phyloP scores from a whole-genome alignment of 2,329 filamentous ascomycete species.

The Ceratocystis albifundus region DNA sequence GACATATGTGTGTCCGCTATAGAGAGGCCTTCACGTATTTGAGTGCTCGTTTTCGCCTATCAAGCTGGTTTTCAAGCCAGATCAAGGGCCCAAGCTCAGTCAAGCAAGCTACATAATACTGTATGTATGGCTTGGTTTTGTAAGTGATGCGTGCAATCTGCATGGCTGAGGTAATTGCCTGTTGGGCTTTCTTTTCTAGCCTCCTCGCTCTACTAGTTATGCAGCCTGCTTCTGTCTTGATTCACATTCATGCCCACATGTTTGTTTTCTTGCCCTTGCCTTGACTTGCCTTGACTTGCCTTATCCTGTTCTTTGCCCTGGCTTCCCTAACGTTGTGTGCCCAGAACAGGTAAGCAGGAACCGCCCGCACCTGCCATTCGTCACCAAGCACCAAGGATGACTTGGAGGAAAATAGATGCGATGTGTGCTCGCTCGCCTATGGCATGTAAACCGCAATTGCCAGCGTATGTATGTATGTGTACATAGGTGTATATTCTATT shows the following conservation, averaged over 20 bases:
- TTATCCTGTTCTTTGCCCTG: neutral
- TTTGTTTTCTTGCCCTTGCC: neutral
- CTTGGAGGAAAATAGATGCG: no score
- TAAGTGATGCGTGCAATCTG: neutral
- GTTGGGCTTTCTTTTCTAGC: neutral
- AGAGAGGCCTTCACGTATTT: neutral
- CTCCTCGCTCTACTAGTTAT: neutral
- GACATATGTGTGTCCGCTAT: neutral
- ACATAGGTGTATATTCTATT: no score
- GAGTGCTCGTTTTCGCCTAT: neutral
- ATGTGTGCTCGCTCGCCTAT: no score
- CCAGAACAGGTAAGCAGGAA: conserved; percentile 15
- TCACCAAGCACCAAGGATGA: neutral
- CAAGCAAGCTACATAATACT: neutral
- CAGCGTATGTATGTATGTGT: no score
- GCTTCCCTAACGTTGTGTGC: neutral
- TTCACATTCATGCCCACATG: neutral
- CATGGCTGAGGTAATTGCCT: neutral
- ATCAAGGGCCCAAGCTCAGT: neutral
- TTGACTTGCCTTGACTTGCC: neutral
- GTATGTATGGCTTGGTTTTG: neutral
- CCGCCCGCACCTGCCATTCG: conserved; percentile 12
- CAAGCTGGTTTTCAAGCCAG: neutral
- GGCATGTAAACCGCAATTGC: no score
- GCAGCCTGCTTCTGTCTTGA: neutral